A percentile compares a stretch with the other conserved stretches of the same genome.
phyloP scores from a whole-genome alignment of 768 basidiomycete species.

The Candolleomyces efflorescens region DNA sequence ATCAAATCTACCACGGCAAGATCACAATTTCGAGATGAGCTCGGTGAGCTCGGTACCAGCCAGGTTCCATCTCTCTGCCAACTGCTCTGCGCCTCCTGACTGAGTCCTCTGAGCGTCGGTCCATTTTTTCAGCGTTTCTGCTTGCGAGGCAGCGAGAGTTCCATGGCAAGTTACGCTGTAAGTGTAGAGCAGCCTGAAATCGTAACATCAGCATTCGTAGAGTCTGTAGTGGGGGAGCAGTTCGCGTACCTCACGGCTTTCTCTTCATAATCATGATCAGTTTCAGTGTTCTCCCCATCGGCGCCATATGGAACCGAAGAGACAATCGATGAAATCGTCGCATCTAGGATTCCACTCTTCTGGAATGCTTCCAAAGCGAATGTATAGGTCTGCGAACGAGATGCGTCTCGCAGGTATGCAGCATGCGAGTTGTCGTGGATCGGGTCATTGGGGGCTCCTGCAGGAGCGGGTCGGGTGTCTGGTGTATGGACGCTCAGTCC shows the following conservation, averaged over 20 bases:
- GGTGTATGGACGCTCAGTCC: constrained; percentile 16
- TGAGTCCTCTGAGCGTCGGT: constrained; percentile 19
- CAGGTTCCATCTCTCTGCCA: constrained; percentile 26
- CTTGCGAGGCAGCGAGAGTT: constrained; percentile 22
- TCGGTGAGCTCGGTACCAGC: constrained; percentile 3
- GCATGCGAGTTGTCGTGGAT: constrained; percentile 77
- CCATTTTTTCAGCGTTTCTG: constrained; percentile 23
- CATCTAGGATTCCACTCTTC: constrained; percentile 40
- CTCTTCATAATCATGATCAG: constrained; percentile 63
- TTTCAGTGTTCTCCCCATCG: constrained; percentile 58
- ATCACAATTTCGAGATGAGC: background rate
- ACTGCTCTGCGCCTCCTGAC: constrained; percentile 12
- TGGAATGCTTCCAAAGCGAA: constrained; percentile 46
- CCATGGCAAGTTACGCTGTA: constrained; percentile 42
- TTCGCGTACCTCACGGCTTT: constrained; percentile 54
- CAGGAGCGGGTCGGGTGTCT: constrained; percentile 16
- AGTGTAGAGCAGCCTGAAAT: constrained; percentile 45
- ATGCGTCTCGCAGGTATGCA: constrained; percentile 53
- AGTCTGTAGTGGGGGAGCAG: background rate
- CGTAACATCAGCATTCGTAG: background rate
- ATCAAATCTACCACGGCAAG: background rate
- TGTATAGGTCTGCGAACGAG: constrained; percentile 46
- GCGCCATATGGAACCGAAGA: constrained; percentile 59
- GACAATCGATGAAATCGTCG: constrained; percentile 48
- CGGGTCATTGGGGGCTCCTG: constrained; percentile 20